Base-by-base conservation (phyloP, 176 grass and related monocot genomes). In the Puya raimondii region DNA sequence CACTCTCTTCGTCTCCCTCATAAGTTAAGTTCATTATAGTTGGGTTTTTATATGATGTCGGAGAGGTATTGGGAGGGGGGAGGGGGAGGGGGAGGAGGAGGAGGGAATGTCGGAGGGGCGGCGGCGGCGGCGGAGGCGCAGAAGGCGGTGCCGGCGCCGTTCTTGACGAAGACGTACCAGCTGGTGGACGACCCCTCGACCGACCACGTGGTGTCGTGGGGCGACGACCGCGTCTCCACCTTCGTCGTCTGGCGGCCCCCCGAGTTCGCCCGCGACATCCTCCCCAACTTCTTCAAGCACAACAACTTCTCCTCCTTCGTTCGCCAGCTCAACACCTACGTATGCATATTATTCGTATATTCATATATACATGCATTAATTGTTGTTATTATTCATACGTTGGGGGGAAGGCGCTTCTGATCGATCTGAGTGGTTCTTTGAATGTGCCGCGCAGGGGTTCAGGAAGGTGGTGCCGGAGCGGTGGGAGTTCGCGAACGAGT, bases 291-390 rank as follows among this genome's bases (percentile, higher is more conserved):
- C 77, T 97, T 97, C 89, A 97, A 97, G 86, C 93, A 97, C 65
- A 97, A 92, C 66, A 97, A 97, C 80, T 97, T 97, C 86, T 97
- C 93, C 8, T 92, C 89, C 49, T 97, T 97, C 71, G 93, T 97
- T 52, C 93, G 93, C 65, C 93, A 97, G 78, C 93, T 97, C 77
- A 97, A 97, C 82, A 97, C 93, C 70, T 97, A 97, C 85, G 93
- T 97, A 59, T 80, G 10, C 16, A 11, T 53, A 6, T 10, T 25
- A 0, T 10, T 12, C 1, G 0, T 13, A 48, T 17, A 14, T 17
- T 63, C 9, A 5, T 42, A 53, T 8, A 12, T 1, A 0, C 16
- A 14, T 47, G 65, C 16, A 14, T 10, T 16, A 2, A 2, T 26
- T 26, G 25, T 26, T 26, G 25, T 26, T 26, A 2, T 26, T 26